Base-by-base conservation (phyloP, 208 protist species). In the Phytomonas sp. region DNA sequence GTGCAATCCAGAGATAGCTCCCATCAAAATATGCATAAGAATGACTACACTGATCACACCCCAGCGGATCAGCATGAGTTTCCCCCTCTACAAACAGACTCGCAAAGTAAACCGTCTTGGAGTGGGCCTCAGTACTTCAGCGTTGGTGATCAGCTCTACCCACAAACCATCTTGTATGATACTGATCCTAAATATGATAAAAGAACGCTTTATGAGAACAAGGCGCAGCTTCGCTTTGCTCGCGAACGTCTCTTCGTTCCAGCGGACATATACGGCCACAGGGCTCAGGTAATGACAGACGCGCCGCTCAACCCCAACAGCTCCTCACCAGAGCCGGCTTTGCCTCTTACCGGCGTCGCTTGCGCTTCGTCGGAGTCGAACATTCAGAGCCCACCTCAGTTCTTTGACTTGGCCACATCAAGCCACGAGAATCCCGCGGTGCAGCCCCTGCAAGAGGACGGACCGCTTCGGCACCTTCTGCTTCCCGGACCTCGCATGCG, bases 1-100 rank as follows among this genome's bases (percentile, higher is more conserved):
- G 87, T 80, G 23, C 80, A 95, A 74, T 74, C 81, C n/a, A 89
- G 86, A 68, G 81, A 92, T 66, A 83, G 79, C 63, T 87, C 84
- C 72, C 81, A 73, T 72, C 69, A 56, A 56, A 56, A 11, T 56
- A 20, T 56, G 5, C 3, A 56, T 26, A 23, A 61, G 33, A 31
- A 8, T 9, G 29, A 33, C n/a, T 56, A 76, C 66, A 36, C 20
- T 11, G 61, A 66, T 56, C 31, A 56, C 23, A 53, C 34, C 5
- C 28, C 15, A 3, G 30, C 34, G 11, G 46, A 43, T 3, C n/a
- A 68, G 26, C 46, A 56, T 56, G 46, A 7, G 20, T 26, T 26
- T 23, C 17, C 5, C 46, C 11, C 46, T 56, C 46, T 20, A 2
- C 17, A 56, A 56, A 26, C 20, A 1, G 23, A 23, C 46, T 26